Evolutionary conservation across 148 eudicot species (phyloP).

Genomic region (Diospyros lotus): DNA sequence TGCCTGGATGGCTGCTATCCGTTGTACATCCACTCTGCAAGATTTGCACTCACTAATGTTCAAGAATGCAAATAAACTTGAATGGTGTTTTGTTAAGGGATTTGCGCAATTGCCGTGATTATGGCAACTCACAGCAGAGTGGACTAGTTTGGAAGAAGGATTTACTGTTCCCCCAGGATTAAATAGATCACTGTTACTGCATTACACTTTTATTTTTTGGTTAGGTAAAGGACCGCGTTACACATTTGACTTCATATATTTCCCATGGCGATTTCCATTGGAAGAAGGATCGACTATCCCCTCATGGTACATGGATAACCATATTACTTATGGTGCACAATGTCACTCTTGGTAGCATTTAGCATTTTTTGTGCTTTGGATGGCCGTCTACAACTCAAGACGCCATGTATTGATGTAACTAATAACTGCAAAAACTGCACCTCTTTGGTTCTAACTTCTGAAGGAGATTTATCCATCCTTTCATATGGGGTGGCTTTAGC

Average conservation of each 20-base stretch:
- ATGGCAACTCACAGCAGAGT: not conserved
- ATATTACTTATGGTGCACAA: too few species aligned
- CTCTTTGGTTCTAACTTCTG: not conserved
- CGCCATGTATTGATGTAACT: not conserved
- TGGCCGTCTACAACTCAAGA: not conserved
- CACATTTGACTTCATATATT: not conserved
- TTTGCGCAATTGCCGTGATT: not conserved
- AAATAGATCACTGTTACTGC: not conserved
- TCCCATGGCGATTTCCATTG: too few species aligned
- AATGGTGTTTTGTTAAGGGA: not conserved
- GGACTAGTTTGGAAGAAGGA: not conserved
- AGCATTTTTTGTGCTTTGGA: not conserved
- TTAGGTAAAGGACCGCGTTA: too few species aligned
- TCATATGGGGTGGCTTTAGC: not conserved
- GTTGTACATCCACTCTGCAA: conserved; percentile 55
- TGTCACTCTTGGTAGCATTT: not conserved
- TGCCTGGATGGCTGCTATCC: conserved; percentile 49
- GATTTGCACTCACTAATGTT: conserved; percentile 6
- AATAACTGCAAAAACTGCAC: not conserved
- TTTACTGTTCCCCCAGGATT: not conserved
- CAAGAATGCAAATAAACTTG: not conserved
- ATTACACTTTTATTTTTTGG: too few species aligned
- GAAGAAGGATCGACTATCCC: too few species aligned
- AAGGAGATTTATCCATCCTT: not conserved
- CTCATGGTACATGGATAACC: too few species aligned